A percentile compares a stretch with the other conserved stretches of the same genome.
These are phyloP conservation scores for Termitomyces sp. DNA, from an alignment of 768 basidiomycete genomes.

Conservation along the genomic window DNA sequence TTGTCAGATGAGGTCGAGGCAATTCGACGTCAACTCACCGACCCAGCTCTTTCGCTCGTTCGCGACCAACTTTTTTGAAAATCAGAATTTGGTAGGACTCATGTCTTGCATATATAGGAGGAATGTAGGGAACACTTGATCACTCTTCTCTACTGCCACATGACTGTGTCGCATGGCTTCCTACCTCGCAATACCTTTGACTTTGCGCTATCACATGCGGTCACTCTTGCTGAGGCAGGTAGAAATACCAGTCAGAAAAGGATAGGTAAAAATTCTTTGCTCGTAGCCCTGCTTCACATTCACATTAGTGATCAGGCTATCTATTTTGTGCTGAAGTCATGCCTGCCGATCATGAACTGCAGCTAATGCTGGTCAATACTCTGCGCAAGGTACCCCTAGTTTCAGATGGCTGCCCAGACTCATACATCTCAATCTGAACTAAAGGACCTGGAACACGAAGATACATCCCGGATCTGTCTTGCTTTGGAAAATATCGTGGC, in stretches of 20 bases:
- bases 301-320: conserved; percentile 50
- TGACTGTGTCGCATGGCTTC: conserved; percentile 38
- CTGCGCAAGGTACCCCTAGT: conserved; percentile 57
- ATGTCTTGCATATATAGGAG: conserved; percentile 39
- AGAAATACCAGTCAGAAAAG: conserved; percentile 55
- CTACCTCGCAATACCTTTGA: conserved; percentile 43
- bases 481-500: conserved; percentile 67
- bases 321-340: conserved; percentile 73
- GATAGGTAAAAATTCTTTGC: conserved; percentile 43
- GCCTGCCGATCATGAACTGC: conserved; percentile 61
- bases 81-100: conserved; percentile 12
- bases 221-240: conserved; percentile 73
- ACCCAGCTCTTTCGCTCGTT: conserved; percentile 48
- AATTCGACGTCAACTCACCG: conserved; percentile 47
- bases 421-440: conserved; percentile 1
- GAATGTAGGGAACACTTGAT: conserved; percentile 64
- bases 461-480: conserved; percentile 54
- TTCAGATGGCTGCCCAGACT: neutral
- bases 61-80: conserved; percentile 21
- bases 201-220: conserved; percentile 72
- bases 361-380: conserved; percentile 83
- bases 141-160: conserved; percentile 65
- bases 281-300: neutral
- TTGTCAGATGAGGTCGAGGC: conserved; percentile 54
- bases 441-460: conserved; percentile 68